These are phyloP conservation scores for Eimeria necatrix DNA, from an alignment of 169 alveolate species.

Conservation along the genomic window DNA sequence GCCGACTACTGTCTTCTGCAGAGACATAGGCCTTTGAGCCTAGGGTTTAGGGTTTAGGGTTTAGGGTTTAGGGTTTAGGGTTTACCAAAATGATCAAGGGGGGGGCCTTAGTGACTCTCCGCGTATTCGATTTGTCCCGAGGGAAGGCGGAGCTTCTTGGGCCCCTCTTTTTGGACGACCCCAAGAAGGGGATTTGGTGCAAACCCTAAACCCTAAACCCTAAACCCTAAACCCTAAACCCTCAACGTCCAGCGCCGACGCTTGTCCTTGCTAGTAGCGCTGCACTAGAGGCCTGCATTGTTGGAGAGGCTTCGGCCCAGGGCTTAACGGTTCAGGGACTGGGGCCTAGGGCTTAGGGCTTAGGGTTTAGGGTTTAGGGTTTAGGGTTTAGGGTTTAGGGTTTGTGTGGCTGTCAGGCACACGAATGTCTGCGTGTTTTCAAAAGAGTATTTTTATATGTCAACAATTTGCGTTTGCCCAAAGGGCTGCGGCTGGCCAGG, in stretches of 20 bases:
- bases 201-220: constrained; percentile 50
- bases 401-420: constrained; percentile 56
- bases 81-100: background rate
- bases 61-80: constrained; percentile 58
- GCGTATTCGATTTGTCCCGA: constrained; percentile 46
- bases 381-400: constrained; percentile 15
- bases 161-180: constrained; percentile 42
- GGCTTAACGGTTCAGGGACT: no score
- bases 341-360: background rate
- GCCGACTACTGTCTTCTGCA: background rate
- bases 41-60: constrained; percentile 23
- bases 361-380: constrained; percentile 24
- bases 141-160: constrained; percentile 42
- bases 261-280: no score
- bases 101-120: constrained; percentile 4
- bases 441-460: constrained; percentile 45
- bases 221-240: constrained; percentile 44
- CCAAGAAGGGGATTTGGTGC: constrained; percentile 73
- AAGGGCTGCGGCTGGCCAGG: constrained; percentile 77
- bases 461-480: constrained; percentile 74
- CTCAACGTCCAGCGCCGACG: no score
- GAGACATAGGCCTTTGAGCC: background rate
- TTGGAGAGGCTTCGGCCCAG: no score
- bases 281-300: no score
- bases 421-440: constrained; percentile 65